Evolutionary conservation across 129 eudicot genomes (phyloP), one percentile per base, ranked within the genome.

Genomic region (Scalesia atractyloides): DNA sequence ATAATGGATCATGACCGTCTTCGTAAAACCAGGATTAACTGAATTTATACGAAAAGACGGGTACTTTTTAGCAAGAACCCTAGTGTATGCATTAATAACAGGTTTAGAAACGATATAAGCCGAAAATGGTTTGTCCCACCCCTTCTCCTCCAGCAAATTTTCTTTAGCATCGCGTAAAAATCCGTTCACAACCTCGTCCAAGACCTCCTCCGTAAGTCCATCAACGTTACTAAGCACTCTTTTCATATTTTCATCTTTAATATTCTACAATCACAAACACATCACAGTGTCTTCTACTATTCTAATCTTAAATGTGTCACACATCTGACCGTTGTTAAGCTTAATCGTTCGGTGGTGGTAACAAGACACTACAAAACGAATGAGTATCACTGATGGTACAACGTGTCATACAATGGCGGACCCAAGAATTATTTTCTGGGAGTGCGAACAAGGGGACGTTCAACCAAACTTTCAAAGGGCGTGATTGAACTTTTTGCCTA

Each of bases 1-100:
- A 73, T 60, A 49, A 61, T 44, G 48, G 5, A 69, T 73, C 69
- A 73, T 60, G 7, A 46, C 69, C 13, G 77, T 73, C 54, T 73
- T 73, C 2, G 69, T 48, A 48, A 60, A 73, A 30, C 77, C 77
- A 47, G 77, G 69, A 47, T 61, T 73, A 34, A 60, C 59, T 16
- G 77, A 15, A 61, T 73, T 73, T 61, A 73, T 73, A 73, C 69
- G 69, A 6, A 73, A 73, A 47, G 77, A 73, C 9, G 69, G 69
- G 4, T 73, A 61, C 60, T 48, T 73, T 33, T 47, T 73, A 9
- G 77, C 77, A 16, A 73, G 69, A 61, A 73, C 47, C 17, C 69
- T 49, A 73, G 77, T 73, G 50, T 73, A 73, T 3, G 77, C 77
- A 47, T 73, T 73, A 16, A 61, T 48, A 47, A 61, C 60, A n/a